Evolutionary conservation across 2,329 filamentous ascomycete genomes (phyloP), one percentile per base, ranked within the genome.

Genomic region (Amesomyces nigricolor): DNA sequence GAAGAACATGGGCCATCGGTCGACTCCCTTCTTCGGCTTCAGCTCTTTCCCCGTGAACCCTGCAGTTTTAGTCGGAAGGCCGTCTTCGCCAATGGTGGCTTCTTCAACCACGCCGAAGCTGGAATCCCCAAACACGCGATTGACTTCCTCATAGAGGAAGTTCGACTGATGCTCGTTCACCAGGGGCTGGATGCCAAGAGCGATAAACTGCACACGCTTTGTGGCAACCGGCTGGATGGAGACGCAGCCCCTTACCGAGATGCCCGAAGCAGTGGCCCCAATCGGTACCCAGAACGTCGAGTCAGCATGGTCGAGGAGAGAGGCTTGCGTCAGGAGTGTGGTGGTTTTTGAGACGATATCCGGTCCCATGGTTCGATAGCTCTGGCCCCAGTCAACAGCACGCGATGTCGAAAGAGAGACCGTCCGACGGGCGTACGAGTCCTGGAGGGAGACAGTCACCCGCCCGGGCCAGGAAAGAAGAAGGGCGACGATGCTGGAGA

Each of bases 1-100:
- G 63, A 85, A 87, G 64, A 96, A 97, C 85, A 92, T 92, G 0
- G 92, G 91, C 84, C 89, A 94, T 49, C 83, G 80, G 64, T 96
- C 90, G 9, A 91, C 74, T 0, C 83, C 78, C 66, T 89, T 92
- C 43, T 75, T 78, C 11, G 71, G 70, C 64, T 76, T 82, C 38
- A 80, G 62, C 56, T 83, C 79, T 59, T 71, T 78, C 32, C 68
- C 71, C 1, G 75, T 80, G 53, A 75, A 79, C 1, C 72, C 73
- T 29, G 78, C 74, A 6, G 64, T 68, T 56, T 77, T 81, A 56
- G 65, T 54, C 62, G 68, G 53, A 62, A 58, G 64, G 38, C 70
- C 62, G 46, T 67, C 69, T 14, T 75, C 72, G 4, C 63, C 62
- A 30, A 70, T 70, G 39, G 70, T 68, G 5, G 67, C 64, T 1